Evolutionary conservation across 192 early-diverging fungal genomes (phyloP).

Genomic region (Podochytrium sp.): DNA sequence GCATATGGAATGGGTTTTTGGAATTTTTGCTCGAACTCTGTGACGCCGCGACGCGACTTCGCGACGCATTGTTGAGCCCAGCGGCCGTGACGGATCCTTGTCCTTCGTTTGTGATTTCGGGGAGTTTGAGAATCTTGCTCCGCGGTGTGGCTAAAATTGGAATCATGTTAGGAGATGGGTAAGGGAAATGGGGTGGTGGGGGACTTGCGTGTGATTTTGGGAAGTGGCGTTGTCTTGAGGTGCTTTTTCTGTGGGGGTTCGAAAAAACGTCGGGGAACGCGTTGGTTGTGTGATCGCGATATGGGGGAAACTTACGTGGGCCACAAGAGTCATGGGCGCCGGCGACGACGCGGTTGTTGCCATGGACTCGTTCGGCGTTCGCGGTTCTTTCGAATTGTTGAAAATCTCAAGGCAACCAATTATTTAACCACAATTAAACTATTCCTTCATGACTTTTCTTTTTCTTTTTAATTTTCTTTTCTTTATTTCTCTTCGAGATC

Average conservation of each 20-base stretch:
- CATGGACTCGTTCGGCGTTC: background rate
- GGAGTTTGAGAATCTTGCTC: constrained; percentile 56
- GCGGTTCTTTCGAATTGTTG: too few species aligned
- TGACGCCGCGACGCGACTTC: background rate
- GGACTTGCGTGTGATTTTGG: constrained; percentile 1
- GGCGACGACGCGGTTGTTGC: too few species aligned
- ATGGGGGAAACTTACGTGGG: too few species aligned
- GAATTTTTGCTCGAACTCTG: background rate
- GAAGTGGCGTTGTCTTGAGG: background rate
- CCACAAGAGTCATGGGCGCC: too few species aligned
- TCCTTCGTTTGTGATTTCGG: constrained; percentile 42
- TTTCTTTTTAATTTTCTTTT: too few species aligned
- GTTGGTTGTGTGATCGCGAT: too few species aligned
- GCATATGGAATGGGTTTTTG: constrained; percentile 59
- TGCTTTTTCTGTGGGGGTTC: background rate
- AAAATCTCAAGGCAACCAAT: too few species aligned
- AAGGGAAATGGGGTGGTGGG: background rate
- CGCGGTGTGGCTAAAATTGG: constrained; percentile 38
- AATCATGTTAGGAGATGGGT: background rate
- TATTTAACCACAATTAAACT: too few species aligned
- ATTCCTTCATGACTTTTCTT: too few species aligned
- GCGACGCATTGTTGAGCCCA: background rate
- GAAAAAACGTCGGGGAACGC: too few species aligned
- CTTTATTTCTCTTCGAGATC: background rate
- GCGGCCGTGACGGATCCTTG: background rate